Evolutionary conservation across 1,284 basidiomycete genomes (phyloP), one percentile per base, ranked within the genome.

Genomic region (Coniophora puteana): DNA sequence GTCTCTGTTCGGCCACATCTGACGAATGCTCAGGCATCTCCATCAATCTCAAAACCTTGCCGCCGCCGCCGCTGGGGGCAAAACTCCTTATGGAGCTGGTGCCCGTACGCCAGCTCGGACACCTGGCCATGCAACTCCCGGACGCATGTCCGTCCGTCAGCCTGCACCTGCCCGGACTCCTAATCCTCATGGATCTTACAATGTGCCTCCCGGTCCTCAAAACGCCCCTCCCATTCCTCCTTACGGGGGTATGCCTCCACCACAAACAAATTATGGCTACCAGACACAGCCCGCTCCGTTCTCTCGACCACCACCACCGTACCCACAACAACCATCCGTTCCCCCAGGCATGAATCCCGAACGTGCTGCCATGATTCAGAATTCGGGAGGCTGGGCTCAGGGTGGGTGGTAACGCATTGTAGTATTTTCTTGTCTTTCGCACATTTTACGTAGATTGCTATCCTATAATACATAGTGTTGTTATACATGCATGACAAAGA

Each of bases 41-140:
- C 85, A 89, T 50, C 85, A 89, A 55, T 86, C 86, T 16, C 84
- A 89, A 61, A 88, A 80, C 48, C 63, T 81, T 28, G 80, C 77
- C 25, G 67, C 67, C 23, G 35, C 48, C 8, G 72, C 67, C 6
- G 66, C 74, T 32, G 82, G 85, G 21, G 83, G 84, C 7, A 86
- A 86, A 58, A 93, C 90, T 0, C 89, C 91, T 0, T 91, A 81
- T 45, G 83, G 74, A 38, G 82, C 78, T 34, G 82, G 82, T 35
- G 67, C 74, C n/a, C 76, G 86, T 36, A 91, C 89, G 8, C 89
- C 89, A 35, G 88, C 74, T 11, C 73, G 84, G 28, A 76, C 74
- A 20, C 78, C 80, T 12, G 87, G 86, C 12, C 78, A 82, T 50
- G 72, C 77, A 17, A 89, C 86, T 4, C 85, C 88, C 13, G 85